Base-by-base conservation (phyloP, 176 grass and related monocot genomes). In the Ensete glaucum region DNA sequence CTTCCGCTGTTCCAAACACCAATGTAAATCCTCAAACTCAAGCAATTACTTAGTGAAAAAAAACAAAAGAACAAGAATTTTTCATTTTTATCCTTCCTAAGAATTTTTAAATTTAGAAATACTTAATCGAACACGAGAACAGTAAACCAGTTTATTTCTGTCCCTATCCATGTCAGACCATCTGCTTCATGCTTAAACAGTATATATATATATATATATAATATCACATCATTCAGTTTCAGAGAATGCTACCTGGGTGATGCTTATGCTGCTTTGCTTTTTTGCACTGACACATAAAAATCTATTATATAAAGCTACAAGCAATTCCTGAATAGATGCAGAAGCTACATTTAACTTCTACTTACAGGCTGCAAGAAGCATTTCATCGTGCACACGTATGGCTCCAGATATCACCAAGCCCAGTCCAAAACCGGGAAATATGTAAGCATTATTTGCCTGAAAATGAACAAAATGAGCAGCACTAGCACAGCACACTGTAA, bases 281-380 rank as follows among this genome's bases (percentile, higher is more conserved):
- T 43, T 43, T 4, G 3, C 34, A 43, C 34, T 43, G 34, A 43
- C 34, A 43, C 34, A 43, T 43, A 0, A 43, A 57, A 57, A 57
- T 67, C 64, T 67, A 13, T 67, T 67, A 27, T 22, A 5, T 26
- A 27, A 13, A 62, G 57, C 13, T 19, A 12, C 24, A 27, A 67
- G 24, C 25, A 26, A 29, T 11, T 53, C 9, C 0, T 2, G 50
- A 9, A 10, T 3, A 69, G 8, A 49, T 72, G 53, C 24, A 71
- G 9, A 55, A n/a, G 20, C 23, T 79, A 74, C 67, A 72, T 25
- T 81, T 1, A 25, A 0, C 54, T 73, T 68, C 1, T 70, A 87
- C 90, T 99, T 89, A 99, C 96, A 88, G 65, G 96, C 96, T 67
- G 91, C 96, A 72, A 99, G 88, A 88, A 99, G 96, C 91, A 99